phyloP scores from a whole-genome alignment of 495 filamentous ascomycete species.

The Penicillium subrubescens region DNA sequence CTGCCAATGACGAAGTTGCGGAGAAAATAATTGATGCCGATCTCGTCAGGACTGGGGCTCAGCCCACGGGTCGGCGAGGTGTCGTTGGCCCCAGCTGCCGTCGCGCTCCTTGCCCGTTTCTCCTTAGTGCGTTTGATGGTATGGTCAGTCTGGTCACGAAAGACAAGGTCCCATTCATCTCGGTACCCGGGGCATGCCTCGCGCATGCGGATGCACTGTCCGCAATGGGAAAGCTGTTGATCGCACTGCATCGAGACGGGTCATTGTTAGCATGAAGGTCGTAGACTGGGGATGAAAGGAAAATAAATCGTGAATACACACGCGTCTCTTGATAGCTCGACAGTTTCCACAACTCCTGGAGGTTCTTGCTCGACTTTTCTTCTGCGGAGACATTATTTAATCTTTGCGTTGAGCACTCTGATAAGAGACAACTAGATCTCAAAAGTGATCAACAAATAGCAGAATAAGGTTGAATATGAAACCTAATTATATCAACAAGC shows the following conservation, averaged over 20 bases:
- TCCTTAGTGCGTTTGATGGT: conserved; percentile 30
- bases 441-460: not conserved
- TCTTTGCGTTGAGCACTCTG: not conserved
- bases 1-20: conserved; percentile 34
- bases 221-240: conserved; percentile 29
- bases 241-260: conserved; percentile 26
- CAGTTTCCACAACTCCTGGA: conserved; percentile 14
- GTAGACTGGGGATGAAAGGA: not conserved
- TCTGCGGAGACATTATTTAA: not conserved
- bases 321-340: conserved; percentile 12
- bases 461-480: not conserved
- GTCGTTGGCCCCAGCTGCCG: not conserved
- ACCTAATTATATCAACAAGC: not conserved
- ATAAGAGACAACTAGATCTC: not conserved
- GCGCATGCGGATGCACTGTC: conserved; percentile 31
- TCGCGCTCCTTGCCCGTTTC: conserved; percentile 9
- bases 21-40: conserved; percentile 41
- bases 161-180: conserved; percentile 45
- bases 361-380: not conserved
- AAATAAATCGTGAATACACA: not conserved
- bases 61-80: conserved; percentile 9
- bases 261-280: not conserved
- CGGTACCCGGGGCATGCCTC: conserved; percentile 33
- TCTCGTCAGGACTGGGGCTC: conserved; percentile 23
- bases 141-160: conserved; percentile 42